Conservation (phyloP, 108 stramenopile genomes). For the Schizochytrium sp. region DNA sequence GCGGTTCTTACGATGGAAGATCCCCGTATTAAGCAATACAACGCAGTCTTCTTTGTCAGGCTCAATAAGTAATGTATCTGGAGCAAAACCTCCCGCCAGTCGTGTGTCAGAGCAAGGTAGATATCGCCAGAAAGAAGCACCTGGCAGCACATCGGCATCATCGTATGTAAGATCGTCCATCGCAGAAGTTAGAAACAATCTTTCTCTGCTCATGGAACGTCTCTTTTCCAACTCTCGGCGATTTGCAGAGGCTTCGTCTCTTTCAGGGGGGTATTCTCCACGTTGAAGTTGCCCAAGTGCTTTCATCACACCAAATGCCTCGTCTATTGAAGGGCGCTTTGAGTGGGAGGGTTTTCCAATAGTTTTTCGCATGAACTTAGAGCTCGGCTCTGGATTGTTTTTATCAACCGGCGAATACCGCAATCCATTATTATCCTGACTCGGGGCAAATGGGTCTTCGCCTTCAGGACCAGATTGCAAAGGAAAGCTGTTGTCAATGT, state of each 20-base stretch:
- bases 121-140: neutral
- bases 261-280: neutral
- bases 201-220: neutral
- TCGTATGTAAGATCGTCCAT: neutral
- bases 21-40: neutral
- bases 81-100: neutral
- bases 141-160: neutral
- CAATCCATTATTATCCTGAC: too few species aligned
- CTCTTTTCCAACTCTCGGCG: neutral
- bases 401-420: too few species aligned
- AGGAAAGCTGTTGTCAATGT: neutral
- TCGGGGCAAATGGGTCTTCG: too few species aligned
- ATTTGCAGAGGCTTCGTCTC: neutral
- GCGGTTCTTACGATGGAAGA: neutral
- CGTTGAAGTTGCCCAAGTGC: conserved; percentile 11
- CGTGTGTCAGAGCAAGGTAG: neutral
- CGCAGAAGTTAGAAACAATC: neutral
- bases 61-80: neutral
- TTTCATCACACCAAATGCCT: neutral
- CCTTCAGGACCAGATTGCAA: too few species aligned
- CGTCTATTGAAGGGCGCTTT: neutral
- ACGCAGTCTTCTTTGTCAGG: neutral
- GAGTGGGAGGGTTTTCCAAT: too few species aligned
- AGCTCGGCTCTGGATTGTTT: too few species aligned
- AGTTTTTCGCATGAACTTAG: too few species aligned